Evolutionary conservation across 805 yeast species (phyloP).

Genomic region (Ogataea sp.): DNA sequence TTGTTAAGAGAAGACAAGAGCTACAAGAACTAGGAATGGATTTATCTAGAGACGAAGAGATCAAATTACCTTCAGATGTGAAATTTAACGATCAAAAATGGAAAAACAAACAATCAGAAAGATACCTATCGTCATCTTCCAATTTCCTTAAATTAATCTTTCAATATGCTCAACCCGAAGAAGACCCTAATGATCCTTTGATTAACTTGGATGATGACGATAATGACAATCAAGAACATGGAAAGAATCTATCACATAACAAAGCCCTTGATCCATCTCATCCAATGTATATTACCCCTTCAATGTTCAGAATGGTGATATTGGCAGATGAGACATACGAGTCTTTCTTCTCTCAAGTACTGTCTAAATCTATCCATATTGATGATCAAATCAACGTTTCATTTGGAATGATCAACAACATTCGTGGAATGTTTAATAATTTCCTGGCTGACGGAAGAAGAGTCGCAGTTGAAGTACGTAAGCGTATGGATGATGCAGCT

Average conservation of each 20-base stretch:
- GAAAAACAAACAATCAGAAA: slow-evolving; percentile 57
- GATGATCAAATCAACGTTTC: slow-evolving; percentile 39
- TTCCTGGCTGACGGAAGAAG: slow-evolving; percentile 86
- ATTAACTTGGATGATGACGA: slow-evolving; percentile 35
- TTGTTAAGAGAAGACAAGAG: slow-evolving; percentile 32
- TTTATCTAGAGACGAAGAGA: slow-evolving; percentile 23
- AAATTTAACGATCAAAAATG: slow-evolving; percentile 55
- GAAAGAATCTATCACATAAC: slow-evolving; percentile 49
- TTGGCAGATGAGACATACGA: slow-evolving; percentile 93
- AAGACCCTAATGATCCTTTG: slow-evolving; percentile 31
- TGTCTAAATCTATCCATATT: slow-evolving; percentile 62
- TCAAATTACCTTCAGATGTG: slow-evolving; percentile 50
- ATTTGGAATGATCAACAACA: slow-evolving; percentile 37
- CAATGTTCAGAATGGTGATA: slow-evolving; percentile 91
- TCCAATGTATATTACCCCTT: slow-evolving; percentile 66
- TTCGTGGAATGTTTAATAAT: slow-evolving; percentile 86
- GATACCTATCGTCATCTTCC: slow-evolving; percentile 83
- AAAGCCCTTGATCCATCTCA: slow-evolving; percentile 76
- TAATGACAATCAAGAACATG: slow-evolving; percentile 18
- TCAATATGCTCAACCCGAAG: slow-evolving; percentile 77
- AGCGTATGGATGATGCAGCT: slow-evolving; percentile 74
- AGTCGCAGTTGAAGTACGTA: slow-evolving; percentile 83
- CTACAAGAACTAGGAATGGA: slow-evolving; percentile 24
- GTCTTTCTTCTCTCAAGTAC: slow-evolving; percentile 63
- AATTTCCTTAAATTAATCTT: slow-evolving; percentile 80